phyloP scores from a whole-genome alignment of 441 rosid species.

The Aleurites moluccanus region DNA sequence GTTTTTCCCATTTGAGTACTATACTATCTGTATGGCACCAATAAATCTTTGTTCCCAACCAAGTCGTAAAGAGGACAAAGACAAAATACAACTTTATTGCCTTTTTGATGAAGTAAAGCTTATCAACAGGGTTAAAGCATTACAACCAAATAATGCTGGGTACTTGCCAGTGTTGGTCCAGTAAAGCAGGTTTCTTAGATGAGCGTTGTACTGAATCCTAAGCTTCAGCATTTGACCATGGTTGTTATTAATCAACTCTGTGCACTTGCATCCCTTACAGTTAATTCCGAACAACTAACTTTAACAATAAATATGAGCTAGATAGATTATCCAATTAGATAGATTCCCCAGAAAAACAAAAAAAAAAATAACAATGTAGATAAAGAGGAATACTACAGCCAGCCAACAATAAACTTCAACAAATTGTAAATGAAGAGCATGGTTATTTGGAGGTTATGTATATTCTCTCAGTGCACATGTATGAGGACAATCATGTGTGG shows the following conservation, averaged over 20 bases:
- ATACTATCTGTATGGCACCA: neutral
- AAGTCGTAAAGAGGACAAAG: neutral
- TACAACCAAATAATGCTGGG: neutral
- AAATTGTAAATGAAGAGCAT: neutral
- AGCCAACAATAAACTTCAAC: constrained; percentile 6
- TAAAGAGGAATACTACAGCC: neutral
- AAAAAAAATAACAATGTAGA: neutral
- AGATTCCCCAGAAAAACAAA: too few relatives aligned
- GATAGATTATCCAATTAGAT: neutral
- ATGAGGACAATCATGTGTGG: neutral
- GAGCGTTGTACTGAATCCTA: neutral
- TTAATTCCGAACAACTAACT: neutral
- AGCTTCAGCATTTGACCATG: neutral
- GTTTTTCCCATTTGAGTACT: neutral
- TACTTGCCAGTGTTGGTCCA: neutral
- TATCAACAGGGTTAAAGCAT: neutral
- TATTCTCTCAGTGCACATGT: neutral
- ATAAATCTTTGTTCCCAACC: neutral
- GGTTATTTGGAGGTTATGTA: neutral
- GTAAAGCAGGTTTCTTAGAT: neutral
- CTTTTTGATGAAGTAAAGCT: neutral
- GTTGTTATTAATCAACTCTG: neutral
- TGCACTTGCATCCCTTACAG: neutral
- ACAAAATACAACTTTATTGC: neutral
- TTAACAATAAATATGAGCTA: neutral